Base-by-base conservation (phyloP, 2,329 filamentous ascomycete species). In the Aspergillus candidus region DNA sequence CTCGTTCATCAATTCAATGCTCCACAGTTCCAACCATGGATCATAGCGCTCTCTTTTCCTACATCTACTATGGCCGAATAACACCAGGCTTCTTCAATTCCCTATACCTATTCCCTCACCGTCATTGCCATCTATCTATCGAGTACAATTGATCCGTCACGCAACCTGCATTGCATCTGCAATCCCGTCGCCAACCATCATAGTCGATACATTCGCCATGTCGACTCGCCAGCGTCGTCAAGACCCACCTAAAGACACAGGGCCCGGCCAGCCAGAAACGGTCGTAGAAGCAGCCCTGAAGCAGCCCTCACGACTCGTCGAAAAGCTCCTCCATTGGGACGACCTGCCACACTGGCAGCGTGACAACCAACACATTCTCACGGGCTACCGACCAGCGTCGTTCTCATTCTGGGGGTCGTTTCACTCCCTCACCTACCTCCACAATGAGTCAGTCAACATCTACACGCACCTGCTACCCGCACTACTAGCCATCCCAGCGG, bases 391-490 rank as follows among this genome's bases (percentile, higher is more conserved):
- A 35, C 77, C 78, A 1, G 72, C 73, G 15, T 82, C 80, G 2
- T 74, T 75, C 44, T 85, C 82, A 0, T 84, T 80, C 63, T 46
- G 60, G 11, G 73, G 69, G 44, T 85, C 79, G 14, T 72, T 79
- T 46, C 66, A 73, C 32, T 81, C 76, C 31, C 68, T 86, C 12
- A 64, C 71, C 41, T 81, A 84, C 62, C 57, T 86, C 11, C 82
- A 87, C 67, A 86, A 83, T 60, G 79, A 83, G 60, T 77, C 78
- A 5, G 77, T 87, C 38, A 88, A 88, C 62, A 86, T 87, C 56
- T 86, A 83, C 63, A 76, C 80, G 3, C 84, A 88, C 62, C 72
- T 87, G 11, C 57, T 88, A 33, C 88, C 88, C 6, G 78, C 83
- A 10, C 40, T 84, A 1, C 53, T 77, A 31, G 82, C 85, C 44